These are phyloP conservation scores for Didymella segeticola DNA, from an alignment of 2,329 filamentous ascomycete genomes.

Conservation along the genomic window DNA sequence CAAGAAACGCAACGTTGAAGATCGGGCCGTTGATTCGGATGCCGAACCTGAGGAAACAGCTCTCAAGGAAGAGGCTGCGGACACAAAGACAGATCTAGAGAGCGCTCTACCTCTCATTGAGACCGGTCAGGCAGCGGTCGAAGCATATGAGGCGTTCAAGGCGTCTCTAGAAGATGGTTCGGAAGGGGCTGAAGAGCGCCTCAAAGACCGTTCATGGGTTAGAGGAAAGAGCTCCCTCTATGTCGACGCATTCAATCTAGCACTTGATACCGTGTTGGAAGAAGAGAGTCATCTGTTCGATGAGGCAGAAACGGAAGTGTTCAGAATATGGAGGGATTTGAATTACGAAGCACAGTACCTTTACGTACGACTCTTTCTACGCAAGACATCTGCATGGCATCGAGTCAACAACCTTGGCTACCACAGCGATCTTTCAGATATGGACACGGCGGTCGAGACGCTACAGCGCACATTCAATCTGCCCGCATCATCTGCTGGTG, in stretches of 20 bases:
- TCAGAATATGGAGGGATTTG: conserved; percentile 74
- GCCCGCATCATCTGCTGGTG: conserved; percentile 53
- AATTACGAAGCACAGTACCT: conserved; percentile 89
- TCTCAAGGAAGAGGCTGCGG: conserved; percentile 27
- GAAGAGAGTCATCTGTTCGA: conserved; percentile 91
- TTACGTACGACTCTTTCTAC: conserved; percentile 91
- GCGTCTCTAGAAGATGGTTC: conserved; percentile 59
- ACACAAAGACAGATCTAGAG: conserved; percentile 70
- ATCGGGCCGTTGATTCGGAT: conserved; percentile 51
- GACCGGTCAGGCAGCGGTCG: conserved; percentile 74
- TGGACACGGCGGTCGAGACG: conserved; percentile 68
- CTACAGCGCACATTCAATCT: conserved; percentile 68
- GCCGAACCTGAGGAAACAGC: conserved; percentile 48
- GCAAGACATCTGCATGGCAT: conserved; percentile 93
- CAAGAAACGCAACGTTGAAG: conserved; percentile 24
- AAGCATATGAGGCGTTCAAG: conserved; percentile 77
- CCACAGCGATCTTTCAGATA: conserved; percentile 80
- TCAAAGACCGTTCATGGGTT: conserved; percentile 70
- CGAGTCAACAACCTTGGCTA: conserved; percentile 79
- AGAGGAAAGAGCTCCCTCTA: conserved; percentile 88
- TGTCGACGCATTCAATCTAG: conserved; percentile 95
- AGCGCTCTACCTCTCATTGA: conserved; percentile 70
- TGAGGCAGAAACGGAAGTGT: conserved; percentile 76
- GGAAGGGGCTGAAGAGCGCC: conserved; percentile 53
- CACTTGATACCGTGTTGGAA: conserved; percentile 84